Evolutionary conservation across 139 green algal genomes (phyloP), one percentile per base, ranked within the genome.

Genomic region (Micractinium conductrix): DNA sequence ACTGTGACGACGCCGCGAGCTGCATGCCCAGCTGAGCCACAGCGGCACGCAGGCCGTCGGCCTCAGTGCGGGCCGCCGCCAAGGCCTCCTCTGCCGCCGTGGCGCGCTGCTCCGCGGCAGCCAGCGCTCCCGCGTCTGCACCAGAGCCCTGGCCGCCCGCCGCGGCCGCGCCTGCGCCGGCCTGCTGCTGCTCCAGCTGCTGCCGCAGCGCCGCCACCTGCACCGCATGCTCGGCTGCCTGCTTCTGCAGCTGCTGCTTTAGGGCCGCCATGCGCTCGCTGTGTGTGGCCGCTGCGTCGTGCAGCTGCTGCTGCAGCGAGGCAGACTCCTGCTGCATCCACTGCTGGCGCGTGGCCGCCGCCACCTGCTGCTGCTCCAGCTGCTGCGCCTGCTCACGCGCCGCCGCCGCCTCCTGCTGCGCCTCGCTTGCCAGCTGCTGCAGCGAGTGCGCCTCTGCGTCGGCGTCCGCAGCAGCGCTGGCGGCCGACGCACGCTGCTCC

Each of bases 251-350:
- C 28, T 44, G 37, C 37, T 86, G 53, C 63, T 85, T 80, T 50
- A 85, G 75, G 35, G 33, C 53, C 10, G 75, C 75, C 37, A 71
- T 8, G 37, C 53, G 53, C 21, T 81, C 75, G 40, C 40, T 53
- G 6, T 75, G 38, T 17, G 38, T 50, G 3, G 81, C 87, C n/a
- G 75, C 79, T n/a, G 74, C 55, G 53, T 88, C 45, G 33, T 80
- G n/a, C 74, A 80, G 62, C 17, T 35, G 37, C 37, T 86, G 53
- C 74, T 80, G 74, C 74, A 80, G 75, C 2, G 33, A n/a, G 2
- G 53, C 75, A 33, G 53, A 70, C 53, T 81, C 53, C 53, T 81
- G 74, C 74, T 80, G 74, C 74, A 80, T 45, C 74, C 74, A 80
- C 45, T 80, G 74, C 74, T 80, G 74, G 30, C 74, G 74, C 1